These are phyloP conservation scores for Lodderomyces metapsilosis DNA, from an alignment of 1,139 yeast genomes.

Conservation along the genomic window DNA sequence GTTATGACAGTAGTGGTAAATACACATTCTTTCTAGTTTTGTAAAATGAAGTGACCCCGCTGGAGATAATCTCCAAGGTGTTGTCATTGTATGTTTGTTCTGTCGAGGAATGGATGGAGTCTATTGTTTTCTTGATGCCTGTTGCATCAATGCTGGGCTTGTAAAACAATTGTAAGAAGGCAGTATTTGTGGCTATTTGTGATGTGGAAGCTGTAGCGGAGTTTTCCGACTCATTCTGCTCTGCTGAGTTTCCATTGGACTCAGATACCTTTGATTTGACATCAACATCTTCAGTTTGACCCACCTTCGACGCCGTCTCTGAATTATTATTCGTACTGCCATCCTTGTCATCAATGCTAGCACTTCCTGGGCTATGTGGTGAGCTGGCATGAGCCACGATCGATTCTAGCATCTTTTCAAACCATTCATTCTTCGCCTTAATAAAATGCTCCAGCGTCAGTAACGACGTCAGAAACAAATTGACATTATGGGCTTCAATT, in stretches of 20 bases:
- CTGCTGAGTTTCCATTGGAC: not conserved
- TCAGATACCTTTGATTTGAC: conserved; percentile 3
- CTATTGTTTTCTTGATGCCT: conserved; percentile 5
- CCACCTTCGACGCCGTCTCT: not conserved
- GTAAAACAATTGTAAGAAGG: conserved; percentile 26
- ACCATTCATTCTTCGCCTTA: not conserved
- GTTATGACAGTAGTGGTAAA: conserved; percentile 32
- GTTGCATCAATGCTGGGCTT: conserved; percentile 12
- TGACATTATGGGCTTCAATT: not conserved
- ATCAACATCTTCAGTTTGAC: not conserved
- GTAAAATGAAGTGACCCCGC: conserved; percentile 30
- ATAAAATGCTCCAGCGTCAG: not conserved
- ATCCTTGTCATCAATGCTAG: too few species aligned
- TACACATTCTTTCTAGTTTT: conserved; percentile 29
- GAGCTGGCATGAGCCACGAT: not conserved
- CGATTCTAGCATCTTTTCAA: not conserved
- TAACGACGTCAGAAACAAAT: conserved; percentile 1
- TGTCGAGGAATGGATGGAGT: not conserved
- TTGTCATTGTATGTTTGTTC: conserved; percentile 15
- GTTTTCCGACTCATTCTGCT: conserved; percentile 3
- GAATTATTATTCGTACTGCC: not conserved
- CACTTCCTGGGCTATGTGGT: too few species aligned
- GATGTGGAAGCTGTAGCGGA: conserved; percentile 6
- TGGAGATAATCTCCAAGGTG: conserved; percentile 17
- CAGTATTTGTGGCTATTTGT: conserved; percentile 22